phyloP scores from a whole-genome alignment of 192 early-diverging fungal genomes.

The Spizellomyces sp. region DNA sequence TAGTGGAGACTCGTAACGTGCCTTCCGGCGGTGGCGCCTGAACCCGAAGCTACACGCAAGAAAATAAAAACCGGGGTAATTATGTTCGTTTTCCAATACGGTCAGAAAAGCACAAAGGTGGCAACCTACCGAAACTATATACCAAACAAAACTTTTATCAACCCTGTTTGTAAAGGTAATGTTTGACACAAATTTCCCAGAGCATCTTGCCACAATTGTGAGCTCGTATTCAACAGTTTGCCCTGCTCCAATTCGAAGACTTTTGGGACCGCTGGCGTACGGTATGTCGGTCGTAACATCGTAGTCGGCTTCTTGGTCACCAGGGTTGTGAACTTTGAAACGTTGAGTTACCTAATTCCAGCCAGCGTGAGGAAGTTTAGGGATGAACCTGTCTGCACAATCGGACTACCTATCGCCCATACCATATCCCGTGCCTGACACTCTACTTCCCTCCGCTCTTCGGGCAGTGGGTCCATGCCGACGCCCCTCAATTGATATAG shows the following conservation, averaged over 20 bases:
- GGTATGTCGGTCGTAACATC: conserved; percentile 54
- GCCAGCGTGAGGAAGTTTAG: no score
- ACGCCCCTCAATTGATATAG: conserved; percentile 45
- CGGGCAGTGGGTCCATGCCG: conserved; percentile 49
- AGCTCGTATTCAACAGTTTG: conserved; percentile 30
- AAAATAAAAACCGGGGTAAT: background rate
- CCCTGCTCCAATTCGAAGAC: conserved; percentile 32
- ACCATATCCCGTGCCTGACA: conserved; percentile 38
- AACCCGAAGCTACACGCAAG: conserved; percentile 20
- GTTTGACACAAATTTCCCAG: conserved; percentile 29
- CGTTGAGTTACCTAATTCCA: background rate
- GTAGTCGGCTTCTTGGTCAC: conserved; percentile 40
- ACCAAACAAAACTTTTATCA: conserved; percentile 52
- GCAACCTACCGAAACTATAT: conserved; percentile 33
- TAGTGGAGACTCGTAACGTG: conserved; percentile 31
- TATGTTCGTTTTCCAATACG: background rate
- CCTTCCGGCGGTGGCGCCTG: conserved; percentile 38
- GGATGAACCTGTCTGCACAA: no score
- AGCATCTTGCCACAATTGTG: conserved; percentile 25
- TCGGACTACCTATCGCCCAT: background rate
- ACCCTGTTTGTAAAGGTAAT: conserved; percentile 49
- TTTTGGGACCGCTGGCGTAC: conserved; percentile 9
- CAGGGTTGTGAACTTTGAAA: conserved; percentile 42
- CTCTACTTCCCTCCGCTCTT: conserved; percentile 45
- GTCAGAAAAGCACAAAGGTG: background rate